Evolutionary conservation across 805 yeast species (phyloP).

Genomic region (Candida methanosorbosa): DNA sequence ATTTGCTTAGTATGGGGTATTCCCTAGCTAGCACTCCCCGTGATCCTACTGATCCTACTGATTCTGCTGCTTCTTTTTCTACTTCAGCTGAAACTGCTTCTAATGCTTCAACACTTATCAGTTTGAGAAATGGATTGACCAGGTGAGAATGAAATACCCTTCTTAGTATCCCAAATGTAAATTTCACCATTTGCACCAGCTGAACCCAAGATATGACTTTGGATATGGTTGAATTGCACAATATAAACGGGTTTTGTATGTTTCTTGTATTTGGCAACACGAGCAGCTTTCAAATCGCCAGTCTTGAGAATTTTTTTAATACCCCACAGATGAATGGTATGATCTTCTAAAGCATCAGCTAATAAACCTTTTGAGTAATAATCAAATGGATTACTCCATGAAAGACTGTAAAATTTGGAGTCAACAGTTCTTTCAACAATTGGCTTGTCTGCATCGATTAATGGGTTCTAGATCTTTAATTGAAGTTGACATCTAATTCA

Average conservation of each 20-base stretch:
- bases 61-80: no score
- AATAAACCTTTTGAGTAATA: slow-evolving; percentile 44
- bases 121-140: slow-evolving; percentile 72
- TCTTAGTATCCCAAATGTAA: slow-evolving; percentile 79
- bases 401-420: slow-evolving; percentile 68
- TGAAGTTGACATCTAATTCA: slow-evolving; percentile 81
- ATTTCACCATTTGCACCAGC: slow-evolving; percentile 90
- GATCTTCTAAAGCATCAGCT: slow-evolving; percentile 88
- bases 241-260: slow-evolving; percentile 68
- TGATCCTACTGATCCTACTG: no score
- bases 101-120: no score
- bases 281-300: slow-evolving; percentile 33
- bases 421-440: slow-evolving; percentile 37
- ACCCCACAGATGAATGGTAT: slow-evolving; percentile 73
- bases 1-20: no score
- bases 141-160: slow-evolving; percentile 50
- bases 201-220: slow-evolving; percentile 65
- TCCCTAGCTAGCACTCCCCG: no score
- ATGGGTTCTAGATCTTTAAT: slow-evolving; percentile 74
- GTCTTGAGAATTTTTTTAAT: slow-evolving; percentile 38
- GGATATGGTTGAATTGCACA: slow-evolving; percentile 70
- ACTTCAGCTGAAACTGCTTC: no score
- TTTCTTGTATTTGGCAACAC: slow-evolving; percentile 41
- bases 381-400: slow-evolving; percentile 63
- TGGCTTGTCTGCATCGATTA: slow-evolving; percentile 32